Conservation (phyloP, 352 stramenopile genomes). For the Pythium inflatum region DNA sequence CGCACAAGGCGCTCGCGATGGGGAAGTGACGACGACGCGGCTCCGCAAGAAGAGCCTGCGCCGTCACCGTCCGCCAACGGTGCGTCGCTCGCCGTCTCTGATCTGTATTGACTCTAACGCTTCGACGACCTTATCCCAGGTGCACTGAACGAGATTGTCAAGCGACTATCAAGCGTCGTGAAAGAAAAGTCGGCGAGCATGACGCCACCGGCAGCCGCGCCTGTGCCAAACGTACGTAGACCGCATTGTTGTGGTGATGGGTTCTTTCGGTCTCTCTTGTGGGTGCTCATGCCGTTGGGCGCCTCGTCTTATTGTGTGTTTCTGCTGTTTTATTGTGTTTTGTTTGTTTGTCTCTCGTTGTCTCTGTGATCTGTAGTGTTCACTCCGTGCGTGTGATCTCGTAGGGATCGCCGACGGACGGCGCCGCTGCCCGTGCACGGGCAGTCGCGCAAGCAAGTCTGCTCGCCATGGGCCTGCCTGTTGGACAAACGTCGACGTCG, state of each 20-base stretch:
- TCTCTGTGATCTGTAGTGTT: slow-evolving; percentile 39
- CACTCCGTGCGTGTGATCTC: slow-evolving; percentile 39
- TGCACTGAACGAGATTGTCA: slow-evolving; percentile 63
- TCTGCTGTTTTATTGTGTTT: slow-evolving; percentile 9
- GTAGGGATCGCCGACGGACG: slow-evolving; percentile 53
- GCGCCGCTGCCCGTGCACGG: slow-evolving; percentile 57
- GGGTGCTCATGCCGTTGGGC: slow-evolving; percentile 7
- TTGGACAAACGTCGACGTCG: slow-evolving; percentile 49
- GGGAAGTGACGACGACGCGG: slow-evolving; percentile 26
- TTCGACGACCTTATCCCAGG: background rate
- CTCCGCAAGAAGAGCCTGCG: background rate
- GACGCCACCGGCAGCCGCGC: no score
- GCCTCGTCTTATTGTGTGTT: slow-evolving; percentile 22
- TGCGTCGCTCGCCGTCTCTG: no score
- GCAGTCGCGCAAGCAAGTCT: slow-evolving; percentile 75
- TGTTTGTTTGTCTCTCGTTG: slow-evolving; percentile 19
- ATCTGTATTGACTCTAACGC: no score
- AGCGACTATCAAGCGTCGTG: slow-evolving; percentile 65
- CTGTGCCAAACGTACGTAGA: slow-evolving; percentile 28
- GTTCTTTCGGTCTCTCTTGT: no score
- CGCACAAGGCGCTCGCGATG: slow-evolving; percentile 47
- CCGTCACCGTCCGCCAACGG: slow-evolving; percentile 20
- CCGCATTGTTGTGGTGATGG: no score
- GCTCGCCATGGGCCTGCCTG: slow-evolving; percentile 58
- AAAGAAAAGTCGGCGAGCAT: slow-evolving; percentile 62